Base-by-base conservation (phyloP, 257 asterid genomes). In the Solanum peruvianum region DNA sequence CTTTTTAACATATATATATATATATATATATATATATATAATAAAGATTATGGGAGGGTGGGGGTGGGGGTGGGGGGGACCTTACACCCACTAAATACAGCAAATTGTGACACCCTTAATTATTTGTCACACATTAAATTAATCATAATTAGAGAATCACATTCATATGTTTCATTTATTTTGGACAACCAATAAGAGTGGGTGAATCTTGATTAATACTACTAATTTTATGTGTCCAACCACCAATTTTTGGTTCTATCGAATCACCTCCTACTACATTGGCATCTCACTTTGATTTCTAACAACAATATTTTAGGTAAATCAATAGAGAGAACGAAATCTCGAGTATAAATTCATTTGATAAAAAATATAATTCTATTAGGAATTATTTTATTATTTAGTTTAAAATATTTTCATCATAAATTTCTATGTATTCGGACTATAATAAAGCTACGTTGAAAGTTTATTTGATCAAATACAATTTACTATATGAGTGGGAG, bases 101-200 rank as follows among this genome's bases (percentile, higher is more conserved):
- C 85, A 80, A 80, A 80, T 33, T 3, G 15, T 47, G 85, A 80
- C 85, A 29, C 45, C 42, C 67, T 47, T 49, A 81, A 81, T 81
- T 81, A 81, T 81, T 81, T 81, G 67, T 49, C 20, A 49, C 29
- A 81, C 45, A 41, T 3, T 41, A 23, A 23, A 49, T 29, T 78
- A 81, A 81, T 81, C 18, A 49, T 49, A 81, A 81, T 49, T 81
- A 47, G 44, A 81, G 69, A 49, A 81, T 81, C 69, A 52, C 31
- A 39, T 73, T 10, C 67, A 81, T 18, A 80, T 47, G 31, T 81
- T 64, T 81, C 29, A 11, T 49, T 49, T 81, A 39, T 31, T 81
- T 81, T 81, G 45, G 69, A 81, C 85, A 49, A 81, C 85, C 69
- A 81, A 81, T 81, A 11, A 31, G 69, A 18, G 29, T 81, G 45